Percentiles rank a stretch among this genome's conserved stretches.
Conservation (phyloP, 2,329 filamentous ascomycete genomes). For the Verticillium longisporum region DNA sequence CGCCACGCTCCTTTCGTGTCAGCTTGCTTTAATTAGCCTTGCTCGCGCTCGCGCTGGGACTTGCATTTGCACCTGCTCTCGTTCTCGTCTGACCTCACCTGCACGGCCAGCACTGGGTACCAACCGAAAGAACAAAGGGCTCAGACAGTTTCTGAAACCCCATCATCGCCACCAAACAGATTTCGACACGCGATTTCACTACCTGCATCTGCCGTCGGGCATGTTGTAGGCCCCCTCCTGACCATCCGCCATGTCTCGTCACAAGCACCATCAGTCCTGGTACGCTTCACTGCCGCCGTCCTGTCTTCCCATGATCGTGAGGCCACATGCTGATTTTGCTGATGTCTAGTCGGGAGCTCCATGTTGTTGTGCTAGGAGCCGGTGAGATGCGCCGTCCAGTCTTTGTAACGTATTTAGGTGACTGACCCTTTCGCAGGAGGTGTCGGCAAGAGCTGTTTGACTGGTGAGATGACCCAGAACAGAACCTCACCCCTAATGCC, state of each 20-base stretch:
- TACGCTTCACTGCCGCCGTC: background rate
- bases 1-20: background rate
- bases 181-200: background rate
- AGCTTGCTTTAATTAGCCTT: too few species aligned
- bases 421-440: conserved; percentile 41
- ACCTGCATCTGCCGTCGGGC: background rate
- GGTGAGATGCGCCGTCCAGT: conserved; percentile 40
- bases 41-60: too few species aligned
- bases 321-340: background rate
- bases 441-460: conserved; percentile 88
- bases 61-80: too few species aligned
- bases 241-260: conserved; percentile 8
- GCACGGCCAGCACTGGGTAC: too few species aligned
- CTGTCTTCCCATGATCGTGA: background rate
- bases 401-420: background rate
- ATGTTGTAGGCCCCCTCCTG: background rate
- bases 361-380: conserved; percentile 76
- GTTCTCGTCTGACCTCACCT: too few species aligned
- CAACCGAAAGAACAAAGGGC: too few species aligned
- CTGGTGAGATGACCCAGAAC: conserved; percentile 48
- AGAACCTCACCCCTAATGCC: conserved; percentile 4
- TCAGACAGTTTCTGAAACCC: too few species aligned
- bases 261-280: conserved; percentile 13
- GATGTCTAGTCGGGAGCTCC: conserved; percentile 62
- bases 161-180: too few species aligned